phyloP scores from a whole-genome alignment of 768 basidiomycete genomes.

The Pisolithus albus region DNA sequence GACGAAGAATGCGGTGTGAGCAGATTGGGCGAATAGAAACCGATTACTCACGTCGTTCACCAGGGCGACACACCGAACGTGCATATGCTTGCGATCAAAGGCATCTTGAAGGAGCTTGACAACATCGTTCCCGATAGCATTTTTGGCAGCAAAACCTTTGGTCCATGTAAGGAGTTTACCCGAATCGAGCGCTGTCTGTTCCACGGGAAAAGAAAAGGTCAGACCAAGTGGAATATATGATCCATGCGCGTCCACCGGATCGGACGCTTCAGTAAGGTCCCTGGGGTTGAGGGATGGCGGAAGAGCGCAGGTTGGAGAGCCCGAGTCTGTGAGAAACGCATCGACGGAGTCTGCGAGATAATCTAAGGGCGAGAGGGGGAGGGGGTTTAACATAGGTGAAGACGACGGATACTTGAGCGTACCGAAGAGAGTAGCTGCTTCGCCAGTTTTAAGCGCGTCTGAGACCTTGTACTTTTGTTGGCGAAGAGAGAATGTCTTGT shows the following conservation, averaged over 20 bases:
- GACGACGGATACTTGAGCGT: constrained; percentile 9
- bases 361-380: constrained; percentile 43
- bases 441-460: constrained; percentile 87
- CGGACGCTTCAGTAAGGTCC: constrained; percentile 10
- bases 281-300: constrained; percentile 20
- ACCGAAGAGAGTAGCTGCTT: constrained; percentile 86
- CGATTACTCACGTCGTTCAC: constrained; percentile 77
- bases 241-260: constrained; percentile 13
- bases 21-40: neutral
- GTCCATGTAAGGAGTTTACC: constrained; percentile 94
- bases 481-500: constrained; percentile 81
- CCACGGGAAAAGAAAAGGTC: constrained; percentile 97
- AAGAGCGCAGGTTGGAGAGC: constrained; percentile 20
- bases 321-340: constrained; percentile 70
- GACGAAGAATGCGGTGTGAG: neutral
- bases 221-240: constrained; percentile 68
- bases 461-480: constrained; percentile 98
- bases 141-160: constrained; percentile 90
- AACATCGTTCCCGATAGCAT: constrained; percentile 84
- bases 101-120: constrained; percentile 88
- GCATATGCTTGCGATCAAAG: constrained; percentile 86
- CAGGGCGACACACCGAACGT: constrained; percentile 84
- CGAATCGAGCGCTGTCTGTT: constrained; percentile 86
- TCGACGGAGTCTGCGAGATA: constrained; percentile 98
- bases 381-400: constrained; percentile 6